Evolutionary conservation across 2,329 filamentous ascomycete genomes (phyloP), one percentile per base, ranked within the genome.

Genomic region (Nothopassalora personata): DNA sequence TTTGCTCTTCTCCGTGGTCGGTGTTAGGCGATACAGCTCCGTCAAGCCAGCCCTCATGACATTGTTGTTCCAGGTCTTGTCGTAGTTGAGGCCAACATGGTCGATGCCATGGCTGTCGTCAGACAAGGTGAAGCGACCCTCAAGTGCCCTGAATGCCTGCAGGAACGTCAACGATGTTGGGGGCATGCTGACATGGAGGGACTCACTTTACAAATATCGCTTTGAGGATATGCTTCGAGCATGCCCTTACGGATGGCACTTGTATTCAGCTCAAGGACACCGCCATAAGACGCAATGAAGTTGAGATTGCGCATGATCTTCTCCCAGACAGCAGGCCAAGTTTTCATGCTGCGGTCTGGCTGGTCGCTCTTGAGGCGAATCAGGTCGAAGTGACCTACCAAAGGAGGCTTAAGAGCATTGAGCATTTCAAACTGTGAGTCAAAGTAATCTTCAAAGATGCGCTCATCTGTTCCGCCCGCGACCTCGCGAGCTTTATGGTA

Each of bases 331-430:
- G 28, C 46, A n/a, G 67, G 65, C 68, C 66, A 69, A 7, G 65
- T 60, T 54, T 54, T 62, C 59, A 72, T 71, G 63, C 86, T 84
- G 43, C 82, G 74, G 52, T 82, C 83, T 0, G 88, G 87, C 19
- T 88, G 80, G 58, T 85, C 82, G 67, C 89, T 91, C 72, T 94
- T 81, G 63, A 99, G 77, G 11, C 93, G 81, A 56, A 97, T 88
- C 19, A 99, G 83, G 75, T 99, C 94, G 72, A 99, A 96, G 76
- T 99, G 94, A 0, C 92, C 94, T 4, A 99, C 87, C 11, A 99
- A 81, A 7, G 84, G 83, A 33, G 94, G 94, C 66, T 79, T 78
- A 64, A 96, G 74, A 7, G 82, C 79, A 56, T 76, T 74, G 50
- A 99, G 79, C 92, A 99, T 96, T 19, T 86, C 84, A 61, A 83